Base-by-base conservation (phyloP, 2,329 filamentous ascomycete genomes). In the Diaporthe longicolla region DNA sequence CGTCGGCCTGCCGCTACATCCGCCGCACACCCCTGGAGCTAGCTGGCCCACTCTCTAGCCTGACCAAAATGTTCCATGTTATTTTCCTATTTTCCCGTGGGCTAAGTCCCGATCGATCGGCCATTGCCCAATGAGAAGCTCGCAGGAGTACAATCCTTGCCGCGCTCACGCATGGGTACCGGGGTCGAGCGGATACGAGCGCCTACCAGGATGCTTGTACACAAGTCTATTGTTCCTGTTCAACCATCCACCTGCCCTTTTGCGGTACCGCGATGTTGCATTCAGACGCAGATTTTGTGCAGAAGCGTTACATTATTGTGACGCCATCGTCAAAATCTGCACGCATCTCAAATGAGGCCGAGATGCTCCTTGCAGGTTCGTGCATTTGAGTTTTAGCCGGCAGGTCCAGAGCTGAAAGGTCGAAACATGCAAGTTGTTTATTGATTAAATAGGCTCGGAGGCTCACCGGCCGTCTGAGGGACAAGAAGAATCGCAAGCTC, bases 271-370 rank as follows among this genome's bases (percentile, higher is more conserved):
- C 45, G 45, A 68, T 68, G 63, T 68, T 40, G 45, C 45, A 68
- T 68, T 21, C 63, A 52, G 45, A 52, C 13, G 43, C 17, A 26
- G 45, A 29, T 29, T 29, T 19, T 26, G 32, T 40, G 63, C 48
- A 68, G 63, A 68, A 68, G 63, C n/a, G 63, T 68, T 50, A 48
- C 63, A 68, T 54, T 68, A 68, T 40, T 68, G 45, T 35, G 35
- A 54, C 63, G 48, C 63, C 48, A 68, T 54, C 63, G 48, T 54
- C 63, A 68, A 54, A 54, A 68, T 54, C 63, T 68, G 63, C 63
- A 68, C 48, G 63, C 48, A 26, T 40, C 45, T 37, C 32, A 68
- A 54, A 68, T 48, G 45, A 52, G 37, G 21, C 40, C 59, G 59
- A 50, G 43, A 21, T 21, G 24, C 21, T 32, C 17, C 45, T 24